These are phyloP conservation scores for Psophocarpus tetragonolobus DNA, from an alignment of 306 rosid genomes.

Conservation along the genomic window DNA sequence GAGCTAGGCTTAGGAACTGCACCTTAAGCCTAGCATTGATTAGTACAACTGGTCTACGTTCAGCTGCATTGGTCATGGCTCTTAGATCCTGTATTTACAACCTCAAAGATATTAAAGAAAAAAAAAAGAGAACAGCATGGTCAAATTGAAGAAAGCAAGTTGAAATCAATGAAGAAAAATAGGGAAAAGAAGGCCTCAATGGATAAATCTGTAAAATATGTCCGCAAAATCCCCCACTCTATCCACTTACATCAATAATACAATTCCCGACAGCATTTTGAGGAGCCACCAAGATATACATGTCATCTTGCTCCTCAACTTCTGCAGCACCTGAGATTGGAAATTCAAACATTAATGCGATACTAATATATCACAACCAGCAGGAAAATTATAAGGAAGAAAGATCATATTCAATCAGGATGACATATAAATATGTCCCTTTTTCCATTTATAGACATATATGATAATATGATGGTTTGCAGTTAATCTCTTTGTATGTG, in stretches of 20 bases:
- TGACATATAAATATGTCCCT: background rate
- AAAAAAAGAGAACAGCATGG: background rate
- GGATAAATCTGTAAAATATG: conserved; percentile 26
- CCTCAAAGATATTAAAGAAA: conserved; percentile 27
- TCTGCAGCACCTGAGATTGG: conserved; percentile 76
- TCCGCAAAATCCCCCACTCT: conserved; percentile 22
- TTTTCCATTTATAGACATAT: background rate
- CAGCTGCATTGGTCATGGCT: conserved; percentile 93
- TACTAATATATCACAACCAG: conserved; percentile 20
- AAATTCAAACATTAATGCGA: conserved; percentile 29
- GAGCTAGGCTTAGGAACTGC: conserved; percentile 38
- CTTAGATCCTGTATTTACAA: conserved; percentile 69
- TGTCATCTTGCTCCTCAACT: conserved; percentile 87
- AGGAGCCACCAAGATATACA: conserved; percentile 92
- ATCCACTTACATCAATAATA: conserved; percentile 77
- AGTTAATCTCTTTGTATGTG: conserved; percentile 2
- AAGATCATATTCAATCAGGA: background rate
- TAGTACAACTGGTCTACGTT: conserved; percentile 80
- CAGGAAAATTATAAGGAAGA: conserved; percentile 8
- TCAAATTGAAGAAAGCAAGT: conserved; percentile 1
- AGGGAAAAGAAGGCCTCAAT: background rate
- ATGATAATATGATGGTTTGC: background rate
- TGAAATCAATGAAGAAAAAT: background rate
- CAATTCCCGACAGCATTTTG: conserved; percentile 99
- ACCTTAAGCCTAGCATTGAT: conserved; percentile 91